These are phyloP conservation scores for Aspergillus quadrilineatus DNA, from an alignment of 2,329 filamentous ascomycete species.

Conservation along the genomic window DNA sequence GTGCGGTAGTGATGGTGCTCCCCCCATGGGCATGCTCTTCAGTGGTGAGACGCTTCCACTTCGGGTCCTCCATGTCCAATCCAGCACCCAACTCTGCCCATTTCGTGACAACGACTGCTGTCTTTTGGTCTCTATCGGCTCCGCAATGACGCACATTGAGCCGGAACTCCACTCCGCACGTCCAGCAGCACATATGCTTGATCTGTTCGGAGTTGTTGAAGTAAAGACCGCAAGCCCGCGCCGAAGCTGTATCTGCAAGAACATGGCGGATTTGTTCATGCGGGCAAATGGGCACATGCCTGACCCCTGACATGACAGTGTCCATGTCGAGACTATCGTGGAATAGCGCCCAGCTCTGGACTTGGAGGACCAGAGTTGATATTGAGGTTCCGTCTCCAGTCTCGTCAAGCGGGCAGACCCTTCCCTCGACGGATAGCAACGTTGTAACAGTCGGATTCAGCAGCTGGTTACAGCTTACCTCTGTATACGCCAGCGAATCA, in stretches of 20 bases:
- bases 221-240: too few species aligned
- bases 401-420: not conserved
- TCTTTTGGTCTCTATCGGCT: not conserved
- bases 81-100: conserved; percentile 9
- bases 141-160: not conserved
- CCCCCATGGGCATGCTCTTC: not conserved
- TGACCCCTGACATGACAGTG: not conserved
- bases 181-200: not conserved
- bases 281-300: not conserved
- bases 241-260: not conserved
- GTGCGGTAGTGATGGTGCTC: not conserved
- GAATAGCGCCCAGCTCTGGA: conserved; percentile 3
- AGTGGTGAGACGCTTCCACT: not conserved
- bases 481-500: not conserved
- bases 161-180: conserved; percentile 8
- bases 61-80: not conserved
- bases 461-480: not conserved
- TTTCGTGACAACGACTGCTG: conserved; percentile 8
- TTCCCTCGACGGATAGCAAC: conserved; percentile 1
- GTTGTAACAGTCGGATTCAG: not conserved
- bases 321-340: not conserved
- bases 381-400: not conserved
- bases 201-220: not conserved
- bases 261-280: not conserved
- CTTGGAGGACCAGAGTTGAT: not conserved